Evolutionary conservation across 2,329 filamentous ascomycete species (phyloP), one percentile per base, ranked within the genome.

Genomic region (Colletotrichum siamense): DNA sequence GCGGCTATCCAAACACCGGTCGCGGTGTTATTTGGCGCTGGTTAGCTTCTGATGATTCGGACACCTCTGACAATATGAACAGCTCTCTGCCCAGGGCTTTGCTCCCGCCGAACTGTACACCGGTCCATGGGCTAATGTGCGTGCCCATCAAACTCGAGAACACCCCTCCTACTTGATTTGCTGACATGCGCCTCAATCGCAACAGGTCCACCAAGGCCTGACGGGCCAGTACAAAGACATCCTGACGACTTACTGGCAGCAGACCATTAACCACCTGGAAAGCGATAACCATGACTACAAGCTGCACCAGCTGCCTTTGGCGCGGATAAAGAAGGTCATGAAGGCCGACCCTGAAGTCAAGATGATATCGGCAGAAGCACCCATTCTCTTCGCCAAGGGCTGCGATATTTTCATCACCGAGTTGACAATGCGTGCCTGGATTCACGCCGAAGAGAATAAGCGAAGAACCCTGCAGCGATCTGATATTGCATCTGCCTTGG

Each of bases 241-340:
- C 82, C 90, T 99, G 81, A 98, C 98, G 59, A 98, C 96, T 8
- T 99, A 99, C 88, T 99, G 97, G 97, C 97, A 99, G 86, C 96
- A 99, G 83, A 97, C 96, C 78, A 98, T 99, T 87, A 96, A 94
- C 79, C 96, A 98, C 84, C 92, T 99, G 75, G 97, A 99, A 87
- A 95, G 92, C 76, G 97, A 99, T 81, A 95, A 94, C 65, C 97
- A 99, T 85, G 97, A 99, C 86, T 99, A 99, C 90, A 99, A 99
- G 87, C 92, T 99, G 73, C 97, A 99, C 85, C 97, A 99, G 85
- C 90, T 99, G 52, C 97, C 97, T 3, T 90, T 99, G 55, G 97
- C 97, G n/a, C 94, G 97, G 71, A 99, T 99, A 88, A 99, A 99
- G 90, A 99, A 99, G 86, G 97, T 99, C 79, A 99, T 99, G 97